Base-by-base conservation (phyloP, 2,329 filamentous ascomycete species). In the Diaporthe ampelina region DNA sequence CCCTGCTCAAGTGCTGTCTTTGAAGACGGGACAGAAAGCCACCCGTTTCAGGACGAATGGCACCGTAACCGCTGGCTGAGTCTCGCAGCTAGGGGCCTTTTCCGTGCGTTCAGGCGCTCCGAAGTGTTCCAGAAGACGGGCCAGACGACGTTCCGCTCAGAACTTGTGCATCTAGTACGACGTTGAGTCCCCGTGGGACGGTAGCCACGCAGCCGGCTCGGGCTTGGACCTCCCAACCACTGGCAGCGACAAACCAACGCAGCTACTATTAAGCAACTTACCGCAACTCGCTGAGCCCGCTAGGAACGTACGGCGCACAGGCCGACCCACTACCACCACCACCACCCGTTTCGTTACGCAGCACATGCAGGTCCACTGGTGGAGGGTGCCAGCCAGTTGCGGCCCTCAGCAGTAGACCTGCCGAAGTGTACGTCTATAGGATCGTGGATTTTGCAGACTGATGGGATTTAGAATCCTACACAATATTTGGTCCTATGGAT, bases 101-200 rank as follows among this genome's bases (percentile, higher is more conserved):
- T 24, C 45, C 37, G 57, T 40, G 32, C 57, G 57, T 43, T 50
- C 43, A 35, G 61, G 19, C 57, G 43, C 43, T 71, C 69, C 21
- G 40, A 61, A 11, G 45, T 24, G 69, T 61, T 71, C 69, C 69
- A 71, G 56, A 71, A 71, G 69, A 50, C 57, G n/a, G 43, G 19
- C 59, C 59, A 35, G 59, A 50, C 40, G 61, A 50, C 61, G 29
- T 50, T 67, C 61, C 43, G 45, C 21, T 37, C 45, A 67, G 45
- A 52, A 37, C 45, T 54, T 54, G 52, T 40, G 24, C 63, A 24
- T 45, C 32, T 56, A 32, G 57, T 54, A 43, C 70, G 57, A 63
- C 57, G 70, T 63, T 61, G 50, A 43, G 57, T 32, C 57, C 70
- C 70, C 63, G 48, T 68, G 48, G 63, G 63, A 68, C 63, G 63